Percentiles rank a stretch among this genome's conserved stretches.
These are phyloP conservation scores for Termitomyces eurrhizus DNA, from an alignment of 768 basidiomycete species.

Conservation along the genomic window DNA sequence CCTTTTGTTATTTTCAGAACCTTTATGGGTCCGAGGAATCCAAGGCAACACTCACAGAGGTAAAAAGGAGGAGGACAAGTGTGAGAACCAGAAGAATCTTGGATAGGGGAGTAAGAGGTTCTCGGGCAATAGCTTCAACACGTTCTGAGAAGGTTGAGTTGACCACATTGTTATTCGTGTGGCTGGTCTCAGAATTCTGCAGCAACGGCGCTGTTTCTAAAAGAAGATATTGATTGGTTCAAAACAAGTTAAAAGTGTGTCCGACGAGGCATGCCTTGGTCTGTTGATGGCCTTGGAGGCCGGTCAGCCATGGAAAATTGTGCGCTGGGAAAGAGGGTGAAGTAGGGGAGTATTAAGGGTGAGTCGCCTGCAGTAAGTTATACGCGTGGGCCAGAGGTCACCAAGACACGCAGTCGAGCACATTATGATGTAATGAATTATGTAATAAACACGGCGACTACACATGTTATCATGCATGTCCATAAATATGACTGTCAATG, in stretches of 20 bases:
- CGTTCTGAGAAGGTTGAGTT: slow-evolving; percentile 39
- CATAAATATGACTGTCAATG: background rate
- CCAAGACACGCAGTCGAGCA: background rate
- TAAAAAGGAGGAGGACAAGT: slow-evolving; percentile 75
- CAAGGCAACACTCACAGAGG: slow-evolving; percentile 41
- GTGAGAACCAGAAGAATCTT: slow-evolving; percentile 75
- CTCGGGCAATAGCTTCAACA: slow-evolving; percentile 56
- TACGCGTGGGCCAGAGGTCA: background rate
- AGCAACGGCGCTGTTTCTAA: slow-evolving; percentile 67
- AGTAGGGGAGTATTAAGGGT: background rate
- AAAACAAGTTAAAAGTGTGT: slow-evolving; percentile 8
- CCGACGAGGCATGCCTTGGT: slow-evolving; percentile 42
- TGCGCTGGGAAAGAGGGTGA: background rate
- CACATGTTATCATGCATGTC: background rate
- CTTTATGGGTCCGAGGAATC: background rate
- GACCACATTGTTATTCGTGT: slow-evolving; percentile 16
- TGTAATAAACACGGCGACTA: background rate
- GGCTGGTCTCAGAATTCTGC: slow-evolving; percentile 41
- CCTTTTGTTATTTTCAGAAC: slow-evolving; percentile 24
- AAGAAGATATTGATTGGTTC: background rate
- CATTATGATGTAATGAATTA: slow-evolving; percentile 1
- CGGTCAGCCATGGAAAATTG: slow-evolving; percentile 47
- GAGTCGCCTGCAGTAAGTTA: slow-evolving; percentile 5
- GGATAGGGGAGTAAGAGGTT: slow-evolving; percentile 80
- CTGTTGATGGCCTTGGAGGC: slow-evolving; percentile 48